Percentiles rank a stretch among this genome's conserved stretches.
phyloP scores from a whole-genome alignment of 345 rosid species.

The Linum usitatissimum region DNA sequence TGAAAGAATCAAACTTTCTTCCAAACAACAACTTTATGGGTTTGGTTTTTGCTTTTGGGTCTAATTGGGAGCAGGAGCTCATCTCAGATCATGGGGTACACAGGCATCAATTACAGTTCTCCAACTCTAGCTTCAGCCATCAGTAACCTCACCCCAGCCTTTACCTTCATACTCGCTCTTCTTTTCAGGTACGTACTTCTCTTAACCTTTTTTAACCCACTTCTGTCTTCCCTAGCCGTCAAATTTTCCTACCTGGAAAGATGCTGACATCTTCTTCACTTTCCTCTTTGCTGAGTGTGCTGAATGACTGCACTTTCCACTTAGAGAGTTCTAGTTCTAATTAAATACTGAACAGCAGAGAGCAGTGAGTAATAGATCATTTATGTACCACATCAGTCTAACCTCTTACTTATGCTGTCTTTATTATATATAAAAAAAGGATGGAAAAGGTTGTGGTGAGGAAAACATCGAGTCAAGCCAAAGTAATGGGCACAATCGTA shows the following conservation, averaged over 20 bases:
- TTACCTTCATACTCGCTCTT: conserved; percentile 24
- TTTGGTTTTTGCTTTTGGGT: background rate
- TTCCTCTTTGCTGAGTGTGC: background rate
- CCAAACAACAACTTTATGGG: background rate
- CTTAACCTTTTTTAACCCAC: background rate
- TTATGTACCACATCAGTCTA: background rate
- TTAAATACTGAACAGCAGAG: no score
- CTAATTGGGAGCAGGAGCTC: conserved; percentile 17
- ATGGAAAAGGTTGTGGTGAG: background rate
- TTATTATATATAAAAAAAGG: background rate
- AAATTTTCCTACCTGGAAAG: background rate
- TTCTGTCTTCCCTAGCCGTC: background rate
- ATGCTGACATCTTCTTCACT: background rate
- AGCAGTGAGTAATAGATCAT: no score
- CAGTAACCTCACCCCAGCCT: conserved; percentile 35
- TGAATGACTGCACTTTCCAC: background rate
- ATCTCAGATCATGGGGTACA: conserved; percentile 14
- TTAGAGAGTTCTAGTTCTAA: no score
- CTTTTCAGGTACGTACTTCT: conserved; percentile 16
- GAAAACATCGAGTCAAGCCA: conserved; percentile 5
- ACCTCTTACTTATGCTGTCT: background rate
- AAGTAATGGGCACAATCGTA: background rate
- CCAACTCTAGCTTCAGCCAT: conserved; percentile 46
- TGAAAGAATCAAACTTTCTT: background rate
- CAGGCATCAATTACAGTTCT: conserved; percentile 27